These are phyloP conservation scores for Asterella californica DNA, from an alignment of 225 moss, liverwort and hornwort genomes.

Conservation along the genomic window DNA sequence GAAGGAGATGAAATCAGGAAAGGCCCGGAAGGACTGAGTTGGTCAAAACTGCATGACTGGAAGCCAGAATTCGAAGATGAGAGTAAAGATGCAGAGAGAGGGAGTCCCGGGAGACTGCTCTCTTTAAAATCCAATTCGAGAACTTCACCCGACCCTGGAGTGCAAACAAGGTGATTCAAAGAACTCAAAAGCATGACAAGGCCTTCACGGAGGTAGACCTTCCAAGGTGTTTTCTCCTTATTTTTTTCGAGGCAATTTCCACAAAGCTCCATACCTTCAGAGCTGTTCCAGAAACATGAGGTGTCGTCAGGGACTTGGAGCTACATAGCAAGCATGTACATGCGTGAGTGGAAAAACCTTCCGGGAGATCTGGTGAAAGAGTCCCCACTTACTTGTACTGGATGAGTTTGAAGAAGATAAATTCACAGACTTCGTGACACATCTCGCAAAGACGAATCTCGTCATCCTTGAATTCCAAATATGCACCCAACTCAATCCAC, in stretches of 20 bases:
- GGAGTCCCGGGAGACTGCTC: conserved; percentile 22
- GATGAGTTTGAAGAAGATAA: conserved; percentile 48
- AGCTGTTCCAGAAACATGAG: conserved; percentile 26
- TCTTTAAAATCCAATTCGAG: conserved; percentile 32
- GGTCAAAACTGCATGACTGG: conserved; percentile 44
- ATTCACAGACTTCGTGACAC: conserved; percentile 49
- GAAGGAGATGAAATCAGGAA: conserved; percentile 30
- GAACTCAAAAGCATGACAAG: conserved; percentile 43
- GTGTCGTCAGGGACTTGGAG: background rate
- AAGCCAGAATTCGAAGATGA: conserved; percentile 39
- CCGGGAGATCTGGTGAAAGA: background rate
- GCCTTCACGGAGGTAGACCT: conserved; percentile 45
- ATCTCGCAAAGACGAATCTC: conserved; percentile 42
- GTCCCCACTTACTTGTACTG: conserved; percentile 43
- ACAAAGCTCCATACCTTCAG: conserved; percentile 47
- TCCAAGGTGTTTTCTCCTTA: conserved; percentile 47
- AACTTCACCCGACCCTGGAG: conserved; percentile 29
- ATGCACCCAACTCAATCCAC: conserved; percentile 47
- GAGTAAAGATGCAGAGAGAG: conserved; percentile 30
- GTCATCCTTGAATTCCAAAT: conserved; percentile 49
- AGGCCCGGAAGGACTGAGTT: conserved; percentile 28
- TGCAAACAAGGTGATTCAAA: conserved; percentile 35
- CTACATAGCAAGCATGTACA: background rate
- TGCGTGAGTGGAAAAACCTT: background rate
- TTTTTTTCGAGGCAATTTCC: conserved; percentile 45